A percentile compares a stretch with the other conserved stretches of the same genome.
Evolutionary conservation across 75 land plant genomes (phyloP).

Genomic region (Cryptomeria japonica): DNA sequence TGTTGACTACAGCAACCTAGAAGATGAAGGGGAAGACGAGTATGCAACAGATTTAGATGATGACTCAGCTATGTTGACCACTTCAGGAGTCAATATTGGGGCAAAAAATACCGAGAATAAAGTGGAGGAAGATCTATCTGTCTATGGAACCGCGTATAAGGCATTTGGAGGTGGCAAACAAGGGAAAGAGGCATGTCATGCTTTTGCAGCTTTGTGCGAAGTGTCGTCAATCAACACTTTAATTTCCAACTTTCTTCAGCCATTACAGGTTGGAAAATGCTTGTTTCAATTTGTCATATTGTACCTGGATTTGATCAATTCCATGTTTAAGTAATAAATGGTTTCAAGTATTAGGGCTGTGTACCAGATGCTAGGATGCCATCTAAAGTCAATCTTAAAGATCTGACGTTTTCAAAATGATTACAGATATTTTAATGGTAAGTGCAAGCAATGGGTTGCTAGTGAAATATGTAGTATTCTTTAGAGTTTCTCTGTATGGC

Average conservation of each 20-base stretch:
- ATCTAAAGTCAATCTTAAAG: background rate
- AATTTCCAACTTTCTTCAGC: slow-evolving; percentile 92
- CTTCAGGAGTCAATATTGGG: slow-evolving; percentile 27
- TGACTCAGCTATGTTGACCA: slow-evolving; percentile 17
- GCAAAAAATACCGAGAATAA: background rate
- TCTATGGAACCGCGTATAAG: slow-evolving; percentile 79
- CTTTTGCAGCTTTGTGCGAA: slow-evolving; percentile 91
- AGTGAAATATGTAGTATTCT: background rate
- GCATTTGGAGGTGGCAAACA: slow-evolving; percentile 69
- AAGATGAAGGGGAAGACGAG: slow-evolving; percentile 23
- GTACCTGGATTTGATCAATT: background rate
- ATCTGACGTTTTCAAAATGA: background rate
- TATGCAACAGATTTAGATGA: slow-evolving; percentile 17
- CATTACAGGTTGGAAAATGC: slow-evolving; percentile 68
- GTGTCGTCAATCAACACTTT: slow-evolving; percentile 86
- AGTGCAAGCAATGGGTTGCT: slow-evolving; percentile 1
- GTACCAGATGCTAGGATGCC: background rate
- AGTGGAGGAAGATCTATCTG: slow-evolving; percentile 42
- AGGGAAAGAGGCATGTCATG: slow-evolving; percentile 90
- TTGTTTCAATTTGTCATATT: background rate
- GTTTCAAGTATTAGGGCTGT: background rate
- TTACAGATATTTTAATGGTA: background rate
- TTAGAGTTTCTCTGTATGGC: background rate
- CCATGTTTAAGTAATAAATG: background rate
- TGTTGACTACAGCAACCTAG: slow-evolving; percentile 40